Evolutionary conservation across 805 yeast genomes (phyloP), one percentile per base, ranked within the genome.

Genomic region (Suhomyces faveliae): DNA sequence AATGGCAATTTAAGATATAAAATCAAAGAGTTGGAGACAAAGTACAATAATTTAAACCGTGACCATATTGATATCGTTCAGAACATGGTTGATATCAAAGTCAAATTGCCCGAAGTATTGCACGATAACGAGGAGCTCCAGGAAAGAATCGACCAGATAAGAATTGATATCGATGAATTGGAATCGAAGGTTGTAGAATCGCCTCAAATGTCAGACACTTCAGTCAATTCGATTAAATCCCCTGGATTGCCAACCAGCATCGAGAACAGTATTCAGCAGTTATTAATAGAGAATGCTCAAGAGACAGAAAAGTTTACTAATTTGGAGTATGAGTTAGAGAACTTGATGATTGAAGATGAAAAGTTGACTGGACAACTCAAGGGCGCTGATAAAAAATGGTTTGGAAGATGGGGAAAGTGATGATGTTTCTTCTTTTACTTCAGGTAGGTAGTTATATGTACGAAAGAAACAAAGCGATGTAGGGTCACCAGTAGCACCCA

Each of bases 51-150:
- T 1, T 70, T 92, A 50, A 89, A 88, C 61, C 75, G 80, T 51
- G 97, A 91, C 59, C 97, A 94, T 64, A 80, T 90, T 23, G 86
- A 81, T 46, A 80, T 90, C 33, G 96, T 96, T 3, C 92, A 91
- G 66, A 89, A 84, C 54, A 81, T 94, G 83, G 89, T 92, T 27
- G 81, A 81, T 53, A 85, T 87, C 35, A 84, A 94, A 59, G 79
- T 91, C 35, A 78, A 74, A 46, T 73, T 87, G 21, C 96, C 95
- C 2, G 84, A 85, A 27, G 64, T 92, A 21, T 73, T 78, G 43
- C 92, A 88, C 56, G 96, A 89, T 35, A 87, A 88, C 51, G 76
- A 71, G 21, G 87, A 83, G 40, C 67, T 90, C 43, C 62, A 68
- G 22, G 61, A 63, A 1, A 78, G 74, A 45, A 77, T 84, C 35